Evolutionary conservation across 2,329 filamentous ascomycete genomes (phyloP), one percentile per base, ranked within the genome.

Genomic region (Fusarium marasasianum): DNA sequence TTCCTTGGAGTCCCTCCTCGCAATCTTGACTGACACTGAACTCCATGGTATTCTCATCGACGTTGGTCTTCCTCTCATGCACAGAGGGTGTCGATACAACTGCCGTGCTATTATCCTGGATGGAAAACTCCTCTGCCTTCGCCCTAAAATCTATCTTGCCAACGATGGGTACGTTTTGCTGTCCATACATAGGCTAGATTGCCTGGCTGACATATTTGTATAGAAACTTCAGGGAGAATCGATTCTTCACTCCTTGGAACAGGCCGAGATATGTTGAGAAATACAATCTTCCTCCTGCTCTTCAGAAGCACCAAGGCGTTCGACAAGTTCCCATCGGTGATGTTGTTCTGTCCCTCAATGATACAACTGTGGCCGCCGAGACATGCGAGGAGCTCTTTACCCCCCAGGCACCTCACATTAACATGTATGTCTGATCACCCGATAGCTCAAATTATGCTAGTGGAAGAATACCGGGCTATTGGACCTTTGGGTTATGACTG

Each of bases 101-200:
- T 80, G 79, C 57, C 77, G 83, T 20, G 79, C 81, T 20, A 72
- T 85, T 5, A 79, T 80, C 56, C 78, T 81, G 8, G 88, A 95
- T 74, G 87, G 89, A 57, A 90, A 91, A 82, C 91, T 95, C 26
- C 82, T 95, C 24, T 85, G 92, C 66, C 92, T 96, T 65, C 86
- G 93, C 17, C 92, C 92, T 0, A 95, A 94, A 81, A 85, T 93
- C 72, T 91, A 44, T 76, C 86, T 95, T 11, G 92, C 92, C 54
- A 92, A 93, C 69, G 91, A 94, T 80, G 92, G 92, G 69, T 71
- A 10, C 3, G 48, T 11, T 35, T 35, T 51, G 17, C 31, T 51
- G 22, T 15, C 17, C 12, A 24, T 51, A 17, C 41, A 15, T 44
- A 35, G 31, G 17, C 48, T 35, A 35, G 8, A 24, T 35, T 24